Evolutionary conservation across 371 early-diverging fungal genomes (phyloP), one percentile per base, ranked within the genome.

Genomic region (Rhizopus arrhizus): DNA sequence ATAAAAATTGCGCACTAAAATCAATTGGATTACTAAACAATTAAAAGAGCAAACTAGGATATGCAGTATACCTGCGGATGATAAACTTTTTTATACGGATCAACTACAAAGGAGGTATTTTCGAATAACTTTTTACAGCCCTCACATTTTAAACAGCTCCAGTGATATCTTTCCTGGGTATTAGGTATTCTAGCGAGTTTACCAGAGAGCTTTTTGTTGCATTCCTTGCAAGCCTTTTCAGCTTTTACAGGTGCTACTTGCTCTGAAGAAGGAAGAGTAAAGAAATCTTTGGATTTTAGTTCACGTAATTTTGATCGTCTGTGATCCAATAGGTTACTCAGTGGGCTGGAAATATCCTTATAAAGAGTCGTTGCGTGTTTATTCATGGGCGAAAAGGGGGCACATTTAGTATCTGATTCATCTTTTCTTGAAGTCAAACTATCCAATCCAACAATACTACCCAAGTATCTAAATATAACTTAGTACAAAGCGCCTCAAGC

Each of bases 141-240:
- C 8, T 66, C 55, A 47, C 80, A 79, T 38, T 52, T 54, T 8
- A 79, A 64, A 55, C 80, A 79, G 28, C 56, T 56, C 73, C 71
- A 69, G 38, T 79, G 80, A 53, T 74, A 74, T 50, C 54, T 59
- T 15, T 47, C 43, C 36, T 63, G 56, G 41, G 59, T 70, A 45
- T 70, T 66, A 8, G 77, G 72, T 22, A 74, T 51, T 7, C 66
- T 65, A 3, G 70, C 76, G 1, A 65, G 65, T 53, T 74, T 74
- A 31, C 74, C 73, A 4, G 56, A 36, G 5, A 79, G 64, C 16
- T 61, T 63, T 29, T 74, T 52, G 11, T 63, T 13, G 10, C 80
- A 79, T 48, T 58, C 61, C 13, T 59, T 46, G 52, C 78, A 78
- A 4, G 34, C 31, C 11, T 28, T 58, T 53, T 47, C 45, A 41